Percentiles rank a stretch among this genome's conserved stretches.
phyloP scores from a whole-genome alignment of 139 green algal genomes.

The Dunaliella primolecta region DNA sequence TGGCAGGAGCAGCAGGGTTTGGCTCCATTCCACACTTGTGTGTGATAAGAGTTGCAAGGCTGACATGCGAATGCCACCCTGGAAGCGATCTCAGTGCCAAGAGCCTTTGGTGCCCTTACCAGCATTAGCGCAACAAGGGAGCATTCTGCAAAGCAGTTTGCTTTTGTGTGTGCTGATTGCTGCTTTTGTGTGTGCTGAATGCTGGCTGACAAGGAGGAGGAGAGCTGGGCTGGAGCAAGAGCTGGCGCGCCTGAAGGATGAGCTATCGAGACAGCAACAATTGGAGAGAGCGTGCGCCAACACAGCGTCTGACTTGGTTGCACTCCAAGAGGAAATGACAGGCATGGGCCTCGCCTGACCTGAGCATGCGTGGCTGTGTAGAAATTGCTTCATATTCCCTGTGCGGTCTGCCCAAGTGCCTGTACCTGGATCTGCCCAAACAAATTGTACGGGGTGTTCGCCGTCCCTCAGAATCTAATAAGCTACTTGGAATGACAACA shows the following conservation, averaged over 20 bases:
- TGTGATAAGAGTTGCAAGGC: not conserved
- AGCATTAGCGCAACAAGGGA: no score
- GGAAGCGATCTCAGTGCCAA: no score
- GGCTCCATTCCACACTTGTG: not conserved
- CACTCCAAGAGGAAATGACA: not conserved
- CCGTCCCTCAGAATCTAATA: no score
- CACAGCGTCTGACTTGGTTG: not conserved
- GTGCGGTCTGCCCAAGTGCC: no score
- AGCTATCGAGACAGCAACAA: not conserved
- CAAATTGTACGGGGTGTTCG: no score
- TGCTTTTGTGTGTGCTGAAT: not conserved
- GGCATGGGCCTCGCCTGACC: no score
- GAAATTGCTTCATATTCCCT: no score
- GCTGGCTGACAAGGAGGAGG: not conserved
- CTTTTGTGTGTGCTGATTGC: not conserved
- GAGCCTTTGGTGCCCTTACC: not conserved
- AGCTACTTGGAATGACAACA: no score
- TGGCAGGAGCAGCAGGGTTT: no score
- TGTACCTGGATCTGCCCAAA: no score
- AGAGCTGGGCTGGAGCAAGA: not conserved
- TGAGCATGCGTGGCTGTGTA: no score
- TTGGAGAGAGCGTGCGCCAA: not conserved
- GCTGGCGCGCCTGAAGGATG: not conserved
- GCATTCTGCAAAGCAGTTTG: no score
- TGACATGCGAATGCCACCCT: not conserved